These are phyloP conservation scores for Ceratobasidium sp. DNA, from an alignment of 1,284 basidiomycete species.

Conservation along the genomic window DNA sequence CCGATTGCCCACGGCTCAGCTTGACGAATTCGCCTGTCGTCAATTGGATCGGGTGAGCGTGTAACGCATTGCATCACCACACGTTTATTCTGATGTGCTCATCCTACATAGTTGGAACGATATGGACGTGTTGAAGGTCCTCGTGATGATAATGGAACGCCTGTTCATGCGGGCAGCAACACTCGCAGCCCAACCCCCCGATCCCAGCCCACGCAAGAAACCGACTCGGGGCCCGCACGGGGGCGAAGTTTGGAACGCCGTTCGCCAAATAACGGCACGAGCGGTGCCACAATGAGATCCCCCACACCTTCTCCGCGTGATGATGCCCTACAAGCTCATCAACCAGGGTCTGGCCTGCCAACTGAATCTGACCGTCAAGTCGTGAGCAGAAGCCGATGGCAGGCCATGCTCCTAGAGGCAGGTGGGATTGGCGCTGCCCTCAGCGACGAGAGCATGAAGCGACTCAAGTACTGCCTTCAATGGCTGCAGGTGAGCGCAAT, in stretches of 20 bases:
- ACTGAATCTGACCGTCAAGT: slow-evolving; percentile 50
- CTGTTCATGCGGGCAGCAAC: not conserved
- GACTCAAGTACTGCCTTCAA: slow-evolving; percentile 83
- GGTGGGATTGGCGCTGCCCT: slow-evolving; percentile 88
- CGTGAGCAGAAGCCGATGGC: slow-evolving; percentile 77
- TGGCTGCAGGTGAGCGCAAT: slow-evolving; percentile 74
- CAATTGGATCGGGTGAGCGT: slow-evolving; percentile 77
- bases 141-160: not conserved
- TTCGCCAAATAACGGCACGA: slow-evolving; percentile 47
- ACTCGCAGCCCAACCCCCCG: slow-evolving; percentile 33
- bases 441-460: slow-evolving; percentile 88
- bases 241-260: slow-evolving; percentile 34
- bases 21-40: slow-evolving; percentile 88
- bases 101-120: slow-evolving; percentile 31
- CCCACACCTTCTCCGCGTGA: slow-evolving; percentile 37
- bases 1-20: slow-evolving; percentile 72
- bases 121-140: slow-evolving; percentile 29
- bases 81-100: slow-evolving; percentile 19
- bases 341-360: slow-evolving; percentile 38
- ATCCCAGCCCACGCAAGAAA: slow-evolving; percentile 34
- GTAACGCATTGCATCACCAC: slow-evolving; percentile 39
- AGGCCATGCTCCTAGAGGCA: slow-evolving; percentile 82
- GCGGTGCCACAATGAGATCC: slow-evolving; percentile 34
- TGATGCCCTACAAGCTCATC: slow-evolving; percentile 17
- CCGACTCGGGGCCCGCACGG: slow-evolving; percentile 12